phyloP scores from a whole-genome alignment of 768 basidiomycete species.

The Suillus brevipes region DNA sequence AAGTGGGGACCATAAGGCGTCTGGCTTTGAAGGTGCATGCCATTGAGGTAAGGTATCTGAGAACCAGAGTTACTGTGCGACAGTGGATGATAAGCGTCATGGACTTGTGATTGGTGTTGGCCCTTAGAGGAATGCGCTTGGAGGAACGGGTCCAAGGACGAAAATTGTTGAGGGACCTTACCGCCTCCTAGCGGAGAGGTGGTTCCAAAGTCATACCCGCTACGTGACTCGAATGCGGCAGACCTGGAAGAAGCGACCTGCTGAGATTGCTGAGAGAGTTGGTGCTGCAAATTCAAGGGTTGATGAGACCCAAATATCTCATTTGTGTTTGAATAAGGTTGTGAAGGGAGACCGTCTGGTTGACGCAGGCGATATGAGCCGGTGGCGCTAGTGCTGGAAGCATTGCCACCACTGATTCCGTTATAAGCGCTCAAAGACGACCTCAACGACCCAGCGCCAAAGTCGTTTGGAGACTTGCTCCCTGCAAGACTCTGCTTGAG shows the following conservation, averaged over 20 bases:
- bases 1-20: slow-evolving; percentile 76
- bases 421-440: slow-evolving; percentile 37
- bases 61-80: slow-evolving; percentile 32
- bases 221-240: slow-evolving; percentile 27
- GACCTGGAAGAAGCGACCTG: slow-evolving; percentile 25
- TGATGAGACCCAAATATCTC: slow-evolving; percentile 29
- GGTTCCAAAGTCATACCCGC: slow-evolving; percentile 34
- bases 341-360: slow-evolving; percentile 29
- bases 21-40: slow-evolving; percentile 63
- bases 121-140: slow-evolving; percentile 30
- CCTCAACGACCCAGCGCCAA: slow-evolving; percentile 36
- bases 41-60: slow-evolving; percentile 39
- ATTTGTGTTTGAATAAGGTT: slow-evolving; percentile 25
- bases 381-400: slow-evolving; percentile 24
- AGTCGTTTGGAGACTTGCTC: slow-evolving; percentile 34
- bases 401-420: slow-evolving; percentile 26
- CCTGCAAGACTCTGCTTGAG: slow-evolving; percentile 33
- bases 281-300: slow-evolving; percentile 31
- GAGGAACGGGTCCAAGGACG: slow-evolving; percentile 32
- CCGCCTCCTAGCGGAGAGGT: slow-evolving; percentile 23
- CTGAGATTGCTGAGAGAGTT: slow-evolving; percentile 37
- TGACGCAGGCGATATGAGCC: slow-evolving; percentile 39
- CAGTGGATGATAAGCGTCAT: slow-evolving; percentile 34
- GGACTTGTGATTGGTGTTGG: slow-evolving; percentile 28
- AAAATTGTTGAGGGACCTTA: slow-evolving; percentile 33